Evolutionary conservation across 2,329 filamentous ascomycete genomes (phyloP), one percentile per base, ranked within the genome.

Genomic region (Colletotrichum sidae): DNA sequence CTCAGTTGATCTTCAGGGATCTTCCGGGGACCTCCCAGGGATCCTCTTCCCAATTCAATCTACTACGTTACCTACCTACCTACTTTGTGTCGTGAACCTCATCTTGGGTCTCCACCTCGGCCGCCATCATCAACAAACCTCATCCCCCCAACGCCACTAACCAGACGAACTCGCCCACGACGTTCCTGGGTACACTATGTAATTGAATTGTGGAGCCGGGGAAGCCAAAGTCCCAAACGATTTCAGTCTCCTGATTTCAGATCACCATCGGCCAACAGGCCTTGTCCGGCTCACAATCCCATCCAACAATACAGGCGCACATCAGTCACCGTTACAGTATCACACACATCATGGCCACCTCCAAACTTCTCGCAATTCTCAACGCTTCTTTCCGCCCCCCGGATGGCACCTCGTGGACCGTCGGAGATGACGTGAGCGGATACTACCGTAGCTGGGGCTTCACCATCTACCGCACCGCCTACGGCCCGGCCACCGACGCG

Each of bases 401-500:
- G 4, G 4, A 34, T 37, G 4, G 42, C 0, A 25, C 44, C 2
- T 17, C 44, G 12, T 57, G 55, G 55, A 13, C 17, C 15, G 6
- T n/a, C 12, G 44, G 44, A 47, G 55, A 39, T 38, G 55, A 57
- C 33, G 8, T 57, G 33, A 15, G 34, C 34, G 33, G 8, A 6
- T 39, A 46, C 44, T 49, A 57, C 17, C 4, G 34, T 34, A 58
- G 13, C 42, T 58, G 45, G 45, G 44, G 45, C 45, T 50, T 58
- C 55, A 50, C 55, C 13, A 58, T 49, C 34, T 49, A 58, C 55
- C 55, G 55, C 44, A 58, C 37, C 17, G 42, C 44, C 2, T 58
- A 49, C 17, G 45, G 45, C 37, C 37, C 55, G 45, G 15, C 34
- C 17, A 39, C 42, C 45, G 45, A 57, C 13, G 42, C 15, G 15